Evolutionary conservation across 208 protist species (phyloP).

Genomic region (Wallacemonas collosoma): DNA sequence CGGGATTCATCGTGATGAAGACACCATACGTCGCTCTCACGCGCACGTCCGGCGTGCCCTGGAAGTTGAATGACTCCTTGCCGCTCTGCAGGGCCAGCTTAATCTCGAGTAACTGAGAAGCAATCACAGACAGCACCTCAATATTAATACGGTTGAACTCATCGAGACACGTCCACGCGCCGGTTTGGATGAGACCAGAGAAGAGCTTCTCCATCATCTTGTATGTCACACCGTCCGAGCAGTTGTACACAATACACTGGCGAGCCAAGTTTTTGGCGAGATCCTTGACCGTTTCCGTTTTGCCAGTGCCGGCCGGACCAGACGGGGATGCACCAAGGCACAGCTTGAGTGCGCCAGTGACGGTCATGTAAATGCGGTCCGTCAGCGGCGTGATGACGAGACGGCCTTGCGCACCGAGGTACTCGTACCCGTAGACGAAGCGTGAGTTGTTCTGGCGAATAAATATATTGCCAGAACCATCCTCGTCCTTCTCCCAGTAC

Average conservation of each 20-base stretch:
- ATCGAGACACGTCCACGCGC: constrained; percentile 98
- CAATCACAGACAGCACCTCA: constrained; percentile 98
- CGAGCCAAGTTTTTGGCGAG: constrained; percentile 95
- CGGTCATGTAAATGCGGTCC: constrained; percentile 98
- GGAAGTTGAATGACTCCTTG: constrained; percentile 91
- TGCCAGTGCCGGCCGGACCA: constrained; percentile 97
- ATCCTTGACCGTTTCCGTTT: constrained; percentile 98
- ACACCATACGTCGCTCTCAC: constrained; percentile 95
- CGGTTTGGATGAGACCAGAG: constrained; percentile 95
- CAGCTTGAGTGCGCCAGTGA: constrained; percentile 96
- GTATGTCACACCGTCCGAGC: constrained; percentile 97
- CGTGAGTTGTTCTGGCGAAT: constrained; percentile 95
- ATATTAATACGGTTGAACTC: constrained; percentile 99
- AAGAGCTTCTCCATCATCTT: constrained; percentile 99
- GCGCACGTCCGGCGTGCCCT: constrained; percentile 94
- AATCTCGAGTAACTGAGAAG: constrained; percentile 96
- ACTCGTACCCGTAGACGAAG: constrained; percentile 98
- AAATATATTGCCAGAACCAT: constrained; percentile 93
- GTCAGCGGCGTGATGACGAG: constrained; percentile 98
- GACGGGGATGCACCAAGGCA: constrained; percentile 94
- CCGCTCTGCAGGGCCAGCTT: constrained; percentile 93
- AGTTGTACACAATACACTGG: constrained; percentile 98
- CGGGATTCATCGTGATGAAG: constrained; percentile 99
- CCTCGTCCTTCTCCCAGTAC: constrained; percentile 95
- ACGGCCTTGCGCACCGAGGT: constrained; percentile 95